Evolutionary conservation across 2,329 filamentous ascomycete genomes (phyloP).

Genomic region (Cryoendolithus antarcticus): DNA sequence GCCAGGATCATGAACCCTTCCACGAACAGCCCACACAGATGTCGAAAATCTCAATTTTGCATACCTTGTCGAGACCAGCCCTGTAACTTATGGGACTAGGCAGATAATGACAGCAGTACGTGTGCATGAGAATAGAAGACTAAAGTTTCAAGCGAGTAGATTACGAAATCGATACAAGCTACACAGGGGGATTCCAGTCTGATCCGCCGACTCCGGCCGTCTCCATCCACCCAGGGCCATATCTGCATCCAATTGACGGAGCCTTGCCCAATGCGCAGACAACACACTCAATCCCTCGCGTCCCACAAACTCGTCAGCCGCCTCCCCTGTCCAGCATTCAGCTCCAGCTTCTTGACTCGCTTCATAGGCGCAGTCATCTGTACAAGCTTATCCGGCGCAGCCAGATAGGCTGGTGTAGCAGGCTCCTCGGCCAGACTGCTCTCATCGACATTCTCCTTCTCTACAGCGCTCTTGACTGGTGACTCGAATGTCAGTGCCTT

Average conservation of each 20-base stretch:
- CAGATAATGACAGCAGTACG: too few species aligned
- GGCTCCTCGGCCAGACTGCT: slow-evolving; percentile 12
- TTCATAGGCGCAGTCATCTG: slow-evolving; percentile 25
- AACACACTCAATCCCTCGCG: background rate
- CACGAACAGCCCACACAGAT: too few species aligned
- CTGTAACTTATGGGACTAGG: too few species aligned
- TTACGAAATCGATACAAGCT: too few species aligned
- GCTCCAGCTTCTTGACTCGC: slow-evolving; percentile 20
- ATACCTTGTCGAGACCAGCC: too few species aligned
- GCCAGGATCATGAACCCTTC: too few species aligned
- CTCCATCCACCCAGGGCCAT: too few species aligned
- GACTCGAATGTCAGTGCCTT: background rate
- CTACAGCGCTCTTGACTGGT: slow-evolving; percentile 3
- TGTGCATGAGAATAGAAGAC: too few species aligned
- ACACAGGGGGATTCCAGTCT: slow-evolving; percentile 2
- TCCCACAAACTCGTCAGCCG: slow-evolving; percentile 17
- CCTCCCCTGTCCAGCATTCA: slow-evolving; percentile 15
- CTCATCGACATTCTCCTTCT: slow-evolving; percentile 18
- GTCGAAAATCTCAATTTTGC: too few species aligned
- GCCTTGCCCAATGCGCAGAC: background rate
- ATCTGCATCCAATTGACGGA: too few species aligned
- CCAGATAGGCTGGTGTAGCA: slow-evolving; percentile 19
- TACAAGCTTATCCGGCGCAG: slow-evolving; percentile 16
- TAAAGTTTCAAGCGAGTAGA: too few species aligned
- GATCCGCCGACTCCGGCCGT: too few species aligned